These are phyloP conservation scores for Ceratobasidium papillatum DNA, from an alignment of 1,284 basidiomycete genomes.

Conservation along the genomic window DNA sequence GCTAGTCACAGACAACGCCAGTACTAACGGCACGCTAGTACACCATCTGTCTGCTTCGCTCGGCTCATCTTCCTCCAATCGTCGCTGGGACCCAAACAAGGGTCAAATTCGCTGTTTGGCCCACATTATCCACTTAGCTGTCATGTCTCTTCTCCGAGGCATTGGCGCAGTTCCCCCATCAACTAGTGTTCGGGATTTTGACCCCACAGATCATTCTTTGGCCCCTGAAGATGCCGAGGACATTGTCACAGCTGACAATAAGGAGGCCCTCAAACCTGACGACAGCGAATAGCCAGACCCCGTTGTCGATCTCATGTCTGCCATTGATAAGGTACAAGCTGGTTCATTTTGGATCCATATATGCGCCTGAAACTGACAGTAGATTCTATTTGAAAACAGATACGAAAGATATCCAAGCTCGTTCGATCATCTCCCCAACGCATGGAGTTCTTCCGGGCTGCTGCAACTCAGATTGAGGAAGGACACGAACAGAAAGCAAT, in stretches of 20 bases:
- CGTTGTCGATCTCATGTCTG: neutral
- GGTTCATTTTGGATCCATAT: neutral
- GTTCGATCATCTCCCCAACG: slow-evolving; percentile 1
- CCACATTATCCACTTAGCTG: slow-evolving; percentile 35
- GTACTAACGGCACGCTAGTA: neutral
- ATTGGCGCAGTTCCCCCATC: neutral
- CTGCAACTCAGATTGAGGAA: neutral
- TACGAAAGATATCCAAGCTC: neutral
- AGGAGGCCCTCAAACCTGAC: neutral
- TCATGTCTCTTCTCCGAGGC: slow-evolving; percentile 3
- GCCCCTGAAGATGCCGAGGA: neutral
- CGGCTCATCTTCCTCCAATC: neutral
- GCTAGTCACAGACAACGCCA: neutral
- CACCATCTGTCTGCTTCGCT: neutral
- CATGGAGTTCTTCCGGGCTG: neutral
- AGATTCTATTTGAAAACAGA: neutral
- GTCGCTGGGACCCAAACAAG: neutral
- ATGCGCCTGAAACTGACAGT: neutral
- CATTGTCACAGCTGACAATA: neutral
- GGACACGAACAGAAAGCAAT: neutral
- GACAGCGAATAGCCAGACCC: neutral
- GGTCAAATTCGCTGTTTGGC: slow-evolving; percentile 23
- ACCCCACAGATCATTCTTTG: neutral
- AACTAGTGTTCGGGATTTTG: neutral
- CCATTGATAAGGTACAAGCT: neutral